phyloP scores from a whole-genome alignment of 2,329 filamentous ascomycete species.

The Alternaria metachromatica region DNA sequence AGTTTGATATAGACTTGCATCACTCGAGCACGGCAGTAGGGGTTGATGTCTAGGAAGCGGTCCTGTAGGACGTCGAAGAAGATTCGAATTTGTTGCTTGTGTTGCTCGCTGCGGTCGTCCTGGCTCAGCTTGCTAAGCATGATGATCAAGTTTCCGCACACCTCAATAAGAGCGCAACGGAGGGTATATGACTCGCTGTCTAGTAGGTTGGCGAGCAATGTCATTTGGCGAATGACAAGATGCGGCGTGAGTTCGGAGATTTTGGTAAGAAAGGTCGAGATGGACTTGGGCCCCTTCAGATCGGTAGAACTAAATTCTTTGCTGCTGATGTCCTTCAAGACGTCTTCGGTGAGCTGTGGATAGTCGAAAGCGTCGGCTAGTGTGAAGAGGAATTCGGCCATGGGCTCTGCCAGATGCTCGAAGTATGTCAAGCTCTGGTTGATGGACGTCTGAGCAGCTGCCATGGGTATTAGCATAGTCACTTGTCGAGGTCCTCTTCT shows the following conservation, averaged over 20 bases:
- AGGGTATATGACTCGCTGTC: slow-evolving; percentile 98
- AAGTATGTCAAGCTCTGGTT: slow-evolving; percentile 98
- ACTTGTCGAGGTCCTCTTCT: too few species aligned
- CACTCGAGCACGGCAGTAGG: slow-evolving; percentile 88
- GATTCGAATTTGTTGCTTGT: slow-evolving; percentile 92
- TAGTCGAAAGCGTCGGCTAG: slow-evolving; percentile 97
- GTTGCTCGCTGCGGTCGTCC: slow-evolving; percentile 82
- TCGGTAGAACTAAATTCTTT: slow-evolving; percentile 99
- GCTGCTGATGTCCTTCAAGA: slow-evolving; percentile 90
- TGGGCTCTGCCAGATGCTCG: slow-evolving; percentile 97
- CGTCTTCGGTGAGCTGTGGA: slow-evolving; percentile 90
- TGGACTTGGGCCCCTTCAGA: slow-evolving; percentile 91
- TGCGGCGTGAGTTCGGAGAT: slow-evolving; percentile 90
- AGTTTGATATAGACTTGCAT: slow-evolving; percentile 93
- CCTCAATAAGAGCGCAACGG: slow-evolving; percentile 91
- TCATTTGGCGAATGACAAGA: slow-evolving; percentile 97
- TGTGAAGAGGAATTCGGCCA: slow-evolving; percentile 98
- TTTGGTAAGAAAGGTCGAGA: slow-evolving; percentile 91
- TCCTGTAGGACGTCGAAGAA: slow-evolving; percentile 98
- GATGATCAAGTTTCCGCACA: slow-evolving; percentile 92
- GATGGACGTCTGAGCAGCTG: slow-evolving; percentile 95
- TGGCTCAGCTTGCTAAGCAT: slow-evolving; percentile 86
- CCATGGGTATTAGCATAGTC: slow-evolving; percentile 18
- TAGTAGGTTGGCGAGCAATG: slow-evolving; percentile 88
- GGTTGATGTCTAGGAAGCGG: slow-evolving; percentile 94